Conservation (phyloP, 2,329 filamentous ascomycete species). For the Hortaea sp. region DNA sequence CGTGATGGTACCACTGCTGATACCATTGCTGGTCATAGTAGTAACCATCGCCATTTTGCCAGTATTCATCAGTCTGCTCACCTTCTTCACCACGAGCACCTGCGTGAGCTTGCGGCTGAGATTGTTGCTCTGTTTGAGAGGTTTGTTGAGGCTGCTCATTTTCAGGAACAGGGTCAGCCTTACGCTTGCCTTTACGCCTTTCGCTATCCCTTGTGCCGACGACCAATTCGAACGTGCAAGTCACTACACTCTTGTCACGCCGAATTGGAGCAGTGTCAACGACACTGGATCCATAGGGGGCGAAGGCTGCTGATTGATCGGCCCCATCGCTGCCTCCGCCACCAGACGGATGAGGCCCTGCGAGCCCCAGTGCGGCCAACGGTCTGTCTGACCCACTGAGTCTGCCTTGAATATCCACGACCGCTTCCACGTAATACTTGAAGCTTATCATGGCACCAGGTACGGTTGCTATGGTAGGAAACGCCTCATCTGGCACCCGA, state of each 20-base stretch:
- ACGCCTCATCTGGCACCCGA: conserved; percentile 78
- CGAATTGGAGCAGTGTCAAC: conserved; percentile 79
- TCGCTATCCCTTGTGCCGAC: conserved; percentile 77
- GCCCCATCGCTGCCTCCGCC: conserved; percentile 2
- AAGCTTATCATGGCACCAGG: conserved; percentile 93
- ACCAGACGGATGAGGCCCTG: conserved; percentile 2
- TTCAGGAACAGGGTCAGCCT: conserved; percentile 18
- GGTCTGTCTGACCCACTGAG: conserved; percentile 60
- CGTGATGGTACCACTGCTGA: neutral
- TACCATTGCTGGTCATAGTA: neutral
- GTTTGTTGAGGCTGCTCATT: neutral
- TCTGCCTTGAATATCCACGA: conserved; percentile 84
- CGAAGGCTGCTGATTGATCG: conserved; percentile 5
- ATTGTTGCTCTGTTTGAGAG: neutral
- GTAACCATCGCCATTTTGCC: neutral
- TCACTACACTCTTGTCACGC: conserved; percentile 85
- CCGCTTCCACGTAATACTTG: conserved; percentile 84
- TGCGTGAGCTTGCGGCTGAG: neutral
- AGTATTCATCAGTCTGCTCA: neutral
- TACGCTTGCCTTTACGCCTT: conserved; percentile 40
- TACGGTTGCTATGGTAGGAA: conserved; percentile 82
- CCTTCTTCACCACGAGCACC: neutral
- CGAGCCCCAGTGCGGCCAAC: conserved; percentile 14
- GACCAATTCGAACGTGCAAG: conserved; percentile 73
- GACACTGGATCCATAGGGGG: conserved; percentile 46